A percentile compares a stretch with the other conserved stretches of the same genome.
These are phyloP conservation scores for Macaranga tanarius DNA, from an alignment of 441 rosid species.

Conservation along the genomic window DNA sequence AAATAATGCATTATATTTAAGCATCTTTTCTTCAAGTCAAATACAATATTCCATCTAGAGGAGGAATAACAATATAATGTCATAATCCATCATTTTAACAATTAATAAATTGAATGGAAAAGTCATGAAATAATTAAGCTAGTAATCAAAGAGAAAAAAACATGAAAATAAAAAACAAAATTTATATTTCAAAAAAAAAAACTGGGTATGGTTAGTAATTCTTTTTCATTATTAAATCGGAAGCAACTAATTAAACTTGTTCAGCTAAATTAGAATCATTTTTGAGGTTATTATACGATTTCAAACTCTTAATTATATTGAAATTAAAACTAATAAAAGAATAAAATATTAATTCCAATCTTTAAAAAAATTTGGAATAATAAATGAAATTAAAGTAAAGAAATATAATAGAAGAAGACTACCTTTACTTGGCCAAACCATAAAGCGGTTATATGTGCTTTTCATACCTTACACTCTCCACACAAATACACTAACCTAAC, in stretches of 20 bases:
- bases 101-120: neutral
- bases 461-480: constrained; percentile 29
- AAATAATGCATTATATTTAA: constrained; percentile 1
- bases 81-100: neutral
- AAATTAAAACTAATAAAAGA: too few species aligned
- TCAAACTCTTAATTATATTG: too few species aligned
- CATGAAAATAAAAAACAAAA: neutral
- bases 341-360: too few species aligned
- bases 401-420: too few species aligned
- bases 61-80: neutral
- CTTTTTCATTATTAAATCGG: too few species aligned
- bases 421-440: constrained; percentile 44
- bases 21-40: neutral
- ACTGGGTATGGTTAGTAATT: too few species aligned
- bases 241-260: too few species aligned
- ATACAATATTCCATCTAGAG: neutral
- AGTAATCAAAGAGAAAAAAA: too few species aligned
- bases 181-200: neutral
- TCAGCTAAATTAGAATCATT: too few species aligned
- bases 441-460: constrained; percentile 54
- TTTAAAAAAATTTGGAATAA: neutral
- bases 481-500: constrained; percentile 29
- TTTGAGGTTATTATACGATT: too few species aligned
- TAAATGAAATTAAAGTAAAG: neutral
- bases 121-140: neutral